phyloP scores from a whole-genome alignment of 2,329 filamentous ascomycete species.

The Cercospora zeina region DNA sequence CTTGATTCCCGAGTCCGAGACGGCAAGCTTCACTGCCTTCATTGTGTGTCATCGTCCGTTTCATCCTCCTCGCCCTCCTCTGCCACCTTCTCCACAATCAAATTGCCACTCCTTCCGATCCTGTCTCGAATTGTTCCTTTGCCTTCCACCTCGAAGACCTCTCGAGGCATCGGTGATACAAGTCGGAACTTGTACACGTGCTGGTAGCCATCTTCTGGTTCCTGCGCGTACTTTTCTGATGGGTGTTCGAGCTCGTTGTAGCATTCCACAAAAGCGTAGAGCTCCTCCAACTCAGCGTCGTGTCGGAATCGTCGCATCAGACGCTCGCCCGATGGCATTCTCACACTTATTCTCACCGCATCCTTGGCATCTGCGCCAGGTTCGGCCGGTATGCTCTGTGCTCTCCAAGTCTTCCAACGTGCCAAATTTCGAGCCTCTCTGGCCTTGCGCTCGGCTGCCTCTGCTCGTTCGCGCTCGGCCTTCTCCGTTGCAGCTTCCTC shows the following conservation, averaged over 20 bases:
- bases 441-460: slow-evolving; percentile 63
- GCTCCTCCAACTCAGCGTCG: slow-evolving; percentile 74
- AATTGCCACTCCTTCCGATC: slow-evolving; percentile 79
- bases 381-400: slow-evolving; percentile 65
- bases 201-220: slow-evolving; percentile 65
- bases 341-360: slow-evolving; percentile 68
- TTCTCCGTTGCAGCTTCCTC: slow-evolving; percentile 66
- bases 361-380: slow-evolving; percentile 65
- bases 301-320: slow-evolving; percentile 73
- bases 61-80: slow-evolving; percentile 58
- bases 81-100: slow-evolving; percentile 76
- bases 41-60: slow-evolving; percentile 28
- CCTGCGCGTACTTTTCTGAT: slow-evolving; percentile 44
- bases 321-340: slow-evolving; percentile 66
- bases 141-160: slow-evolving; percentile 70
- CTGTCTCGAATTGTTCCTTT: slow-evolving; percentile 67
- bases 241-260: slow-evolving; percentile 61
- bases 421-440: slow-evolving; percentile 55
- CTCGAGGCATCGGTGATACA: slow-evolving; percentile 79
- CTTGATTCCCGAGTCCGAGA: not conserved
- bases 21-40: not conserved
- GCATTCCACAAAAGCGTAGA: slow-evolving; percentile 97
- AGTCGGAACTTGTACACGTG: slow-evolving; percentile 85
- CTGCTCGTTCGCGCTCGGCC: slow-evolving; percentile 66
- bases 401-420: slow-evolving; percentile 82